Percentiles rank a stretch among this genome's conserved stretches.
Conservation (phyloP, 176 grass and related monocot species). For the Lolium multiflorum region DNA sequence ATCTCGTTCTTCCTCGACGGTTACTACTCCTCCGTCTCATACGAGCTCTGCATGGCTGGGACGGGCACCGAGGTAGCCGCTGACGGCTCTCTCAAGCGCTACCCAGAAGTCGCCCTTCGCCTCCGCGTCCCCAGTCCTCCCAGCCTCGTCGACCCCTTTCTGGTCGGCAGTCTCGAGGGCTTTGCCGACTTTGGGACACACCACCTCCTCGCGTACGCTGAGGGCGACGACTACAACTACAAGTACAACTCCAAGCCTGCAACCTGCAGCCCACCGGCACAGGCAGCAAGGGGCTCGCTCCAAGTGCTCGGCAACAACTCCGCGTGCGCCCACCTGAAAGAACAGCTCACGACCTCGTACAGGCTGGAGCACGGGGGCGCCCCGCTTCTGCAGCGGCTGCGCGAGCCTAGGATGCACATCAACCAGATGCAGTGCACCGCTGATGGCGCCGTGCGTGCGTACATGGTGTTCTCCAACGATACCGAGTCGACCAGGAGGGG, state of each 20-base stretch:
- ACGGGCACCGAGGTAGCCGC: background rate
- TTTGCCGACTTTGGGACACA: conserved; percentile 31
- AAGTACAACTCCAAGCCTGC: conserved; percentile 22
- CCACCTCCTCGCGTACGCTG: conserved; percentile 50
- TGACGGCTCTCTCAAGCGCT: conserved; percentile 8
- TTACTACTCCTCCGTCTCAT: background rate
- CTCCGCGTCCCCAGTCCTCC: conserved; percentile 42
- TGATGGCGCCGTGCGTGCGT: conserved; percentile 42
- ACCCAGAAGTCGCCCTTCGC: conserved; percentile 35
- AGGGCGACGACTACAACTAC: conserved; percentile 38
- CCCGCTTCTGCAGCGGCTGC: background rate
- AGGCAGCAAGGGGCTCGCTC: background rate
- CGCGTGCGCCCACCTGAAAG: conserved; percentile 27
- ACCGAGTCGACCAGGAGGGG: background rate
- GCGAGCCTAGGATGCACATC: conserved; percentile 38
- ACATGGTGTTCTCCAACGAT: conserved; percentile 54
- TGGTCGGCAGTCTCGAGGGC: conserved; percentile 47
- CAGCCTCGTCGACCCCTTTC: conserved; percentile 39
- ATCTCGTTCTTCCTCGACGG: conserved; percentile 36
- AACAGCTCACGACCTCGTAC: conserved; percentile 8
- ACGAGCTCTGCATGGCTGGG: conserved; percentile 57
- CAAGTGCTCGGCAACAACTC: background rate
- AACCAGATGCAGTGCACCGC: conserved; percentile 41
- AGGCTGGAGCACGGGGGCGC: background rate
- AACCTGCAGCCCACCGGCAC: background rate